These are phyloP conservation scores for Pilatotrama ljubarskyi DNA, from an alignment of 768 basidiomycete species.

Conservation along the genomic window DNA sequence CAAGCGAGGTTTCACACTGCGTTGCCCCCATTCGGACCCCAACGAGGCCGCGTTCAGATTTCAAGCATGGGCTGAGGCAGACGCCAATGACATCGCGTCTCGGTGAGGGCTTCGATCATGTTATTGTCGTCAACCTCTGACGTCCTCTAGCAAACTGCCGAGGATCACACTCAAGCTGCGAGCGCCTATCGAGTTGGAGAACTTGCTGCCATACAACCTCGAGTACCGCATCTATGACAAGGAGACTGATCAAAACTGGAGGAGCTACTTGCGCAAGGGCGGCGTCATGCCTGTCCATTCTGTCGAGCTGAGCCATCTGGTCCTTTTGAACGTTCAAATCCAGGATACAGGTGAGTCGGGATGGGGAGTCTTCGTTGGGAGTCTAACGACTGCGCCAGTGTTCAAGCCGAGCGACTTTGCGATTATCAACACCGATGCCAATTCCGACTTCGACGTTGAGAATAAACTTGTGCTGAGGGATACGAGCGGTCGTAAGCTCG, in stretches of 20 bases:
- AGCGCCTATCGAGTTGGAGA: slow-evolving; percentile 94
- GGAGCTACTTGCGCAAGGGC: slow-evolving; percentile 88
- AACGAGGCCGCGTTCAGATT: slow-evolving; percentile 91
- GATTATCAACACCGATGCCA: slow-evolving; percentile 93
- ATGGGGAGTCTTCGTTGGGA: neutral
- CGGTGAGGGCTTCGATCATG: slow-evolving; percentile 45
- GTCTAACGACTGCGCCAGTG: slow-evolving; percentile 43
- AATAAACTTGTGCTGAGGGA: slow-evolving; percentile 72
- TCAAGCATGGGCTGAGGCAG: slow-evolving; percentile 86
- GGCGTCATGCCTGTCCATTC: slow-evolving; percentile 97
- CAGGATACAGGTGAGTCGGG: slow-evolving; percentile 76
- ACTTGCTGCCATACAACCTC: slow-evolving; percentile 89
- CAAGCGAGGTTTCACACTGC: slow-evolving; percentile 70
- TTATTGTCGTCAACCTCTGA: neutral
- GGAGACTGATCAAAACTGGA: slow-evolving; percentile 91
- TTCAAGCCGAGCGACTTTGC: slow-evolving; percentile 95
- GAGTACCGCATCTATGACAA: slow-evolving; percentile 98
- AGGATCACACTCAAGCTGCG: slow-evolving; percentile 83
- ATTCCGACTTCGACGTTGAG: slow-evolving; percentile 87
- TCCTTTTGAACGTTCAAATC: slow-evolving; percentile 85
- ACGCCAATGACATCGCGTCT: slow-evolving; percentile 52
- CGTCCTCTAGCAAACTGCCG: slow-evolving; percentile 67
- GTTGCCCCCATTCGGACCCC: slow-evolving; percentile 79
- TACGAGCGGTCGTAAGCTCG: slow-evolving; percentile 68
- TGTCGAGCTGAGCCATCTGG: slow-evolving; percentile 86